phyloP scores from a whole-genome alignment of 2,329 filamentous ascomycete species.

The Penicillium sp. region DNA sequence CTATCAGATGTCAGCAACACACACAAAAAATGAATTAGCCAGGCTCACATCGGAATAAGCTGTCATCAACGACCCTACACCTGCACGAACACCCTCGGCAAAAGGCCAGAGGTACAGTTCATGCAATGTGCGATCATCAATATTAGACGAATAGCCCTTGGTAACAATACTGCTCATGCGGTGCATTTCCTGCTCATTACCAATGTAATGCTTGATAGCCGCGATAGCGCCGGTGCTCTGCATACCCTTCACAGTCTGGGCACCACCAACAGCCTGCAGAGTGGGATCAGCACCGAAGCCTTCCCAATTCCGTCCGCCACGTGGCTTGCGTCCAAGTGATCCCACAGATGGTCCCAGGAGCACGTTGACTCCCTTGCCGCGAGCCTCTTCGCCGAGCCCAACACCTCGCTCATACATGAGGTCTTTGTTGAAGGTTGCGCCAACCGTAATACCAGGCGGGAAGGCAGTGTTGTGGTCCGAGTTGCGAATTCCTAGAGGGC shows the following conservation, averaged over 20 bases:
- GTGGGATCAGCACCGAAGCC: slow-evolving; percentile 69
- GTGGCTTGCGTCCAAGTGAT: slow-evolving; percentile 68
- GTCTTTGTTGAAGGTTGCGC: slow-evolving; percentile 71
- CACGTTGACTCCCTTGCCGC: slow-evolving; percentile 70
- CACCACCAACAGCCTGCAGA: slow-evolving; percentile 55
- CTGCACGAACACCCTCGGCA: slow-evolving; percentile 49
- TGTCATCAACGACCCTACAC: slow-evolving; percentile 48
- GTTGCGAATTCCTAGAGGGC: slow-evolving; percentile 67
- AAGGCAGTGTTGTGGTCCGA: slow-evolving; percentile 75
- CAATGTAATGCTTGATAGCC: slow-evolving; percentile 57
- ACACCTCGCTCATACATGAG: slow-evolving; percentile 67
- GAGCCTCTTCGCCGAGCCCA: slow-evolving; percentile 68
- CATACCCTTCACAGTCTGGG: slow-evolving; percentile 55
- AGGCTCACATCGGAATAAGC: slow-evolving; percentile 42
- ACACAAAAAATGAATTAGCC: not conserved
- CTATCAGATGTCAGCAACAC: slow-evolving; percentile 28
- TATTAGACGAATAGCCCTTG: slow-evolving; percentile 47
- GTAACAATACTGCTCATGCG: slow-evolving; percentile 49
- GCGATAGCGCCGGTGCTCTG: slow-evolving; percentile 58
- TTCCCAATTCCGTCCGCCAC: slow-evolving; percentile 74
- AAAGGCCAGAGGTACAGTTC: slow-evolving; percentile 51
- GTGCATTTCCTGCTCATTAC: slow-evolving; percentile 47
- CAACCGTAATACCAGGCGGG: slow-evolving; percentile 73
- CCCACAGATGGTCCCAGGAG: slow-evolving; percentile 70
- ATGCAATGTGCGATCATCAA: slow-evolving; percentile 51